phyloP scores from a whole-genome alignment of 177 flowering plant genomes.

The Telopea speciosissima region DNA sequence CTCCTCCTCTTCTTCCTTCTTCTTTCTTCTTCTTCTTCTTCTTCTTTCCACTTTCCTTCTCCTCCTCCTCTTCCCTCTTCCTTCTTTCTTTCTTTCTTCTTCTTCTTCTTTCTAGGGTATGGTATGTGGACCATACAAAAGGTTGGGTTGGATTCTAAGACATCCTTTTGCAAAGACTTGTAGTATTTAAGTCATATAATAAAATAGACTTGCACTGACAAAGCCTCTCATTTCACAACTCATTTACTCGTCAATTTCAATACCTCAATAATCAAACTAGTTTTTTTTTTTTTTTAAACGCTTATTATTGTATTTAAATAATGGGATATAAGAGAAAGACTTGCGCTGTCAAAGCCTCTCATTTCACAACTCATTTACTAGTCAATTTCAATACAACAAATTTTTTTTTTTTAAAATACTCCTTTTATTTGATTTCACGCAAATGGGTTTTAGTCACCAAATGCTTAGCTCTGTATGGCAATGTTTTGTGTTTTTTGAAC shows the following conservation, averaged over 20 bases:
- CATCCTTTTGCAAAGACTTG: conserved; percentile 2
- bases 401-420: not conserved
- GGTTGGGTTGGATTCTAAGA: conserved; percentile 6
- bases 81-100: too few relatives aligned
- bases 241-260: not conserved
- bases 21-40: not conserved
- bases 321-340: conserved; percentile 13
- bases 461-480: too few relatives aligned
- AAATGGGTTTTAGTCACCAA: too few relatives aligned
- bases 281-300: not conserved
- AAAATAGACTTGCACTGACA: conserved; percentile 8
- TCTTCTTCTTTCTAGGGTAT: not conserved
- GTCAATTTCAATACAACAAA: not conserved
- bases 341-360: conserved; percentile 2
- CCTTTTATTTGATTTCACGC: too few relatives aligned
- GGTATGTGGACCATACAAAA: conserved; percentile 9
- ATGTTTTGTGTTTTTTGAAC: too few relatives aligned
- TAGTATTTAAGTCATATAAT: conserved; percentile 11
- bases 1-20: too few relatives aligned
- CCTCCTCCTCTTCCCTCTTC: too few relatives aligned
- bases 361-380: not conserved
- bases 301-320: not conserved
- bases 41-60: not conserved
- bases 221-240: not conserved
- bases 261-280: not conserved